A percentile compares a stretch with the other conserved stretches of the same genome.
Evolutionary conservation across 2,329 filamentous ascomycete species (phyloP).

Genomic region (Erysiphe pulchra): DNA sequence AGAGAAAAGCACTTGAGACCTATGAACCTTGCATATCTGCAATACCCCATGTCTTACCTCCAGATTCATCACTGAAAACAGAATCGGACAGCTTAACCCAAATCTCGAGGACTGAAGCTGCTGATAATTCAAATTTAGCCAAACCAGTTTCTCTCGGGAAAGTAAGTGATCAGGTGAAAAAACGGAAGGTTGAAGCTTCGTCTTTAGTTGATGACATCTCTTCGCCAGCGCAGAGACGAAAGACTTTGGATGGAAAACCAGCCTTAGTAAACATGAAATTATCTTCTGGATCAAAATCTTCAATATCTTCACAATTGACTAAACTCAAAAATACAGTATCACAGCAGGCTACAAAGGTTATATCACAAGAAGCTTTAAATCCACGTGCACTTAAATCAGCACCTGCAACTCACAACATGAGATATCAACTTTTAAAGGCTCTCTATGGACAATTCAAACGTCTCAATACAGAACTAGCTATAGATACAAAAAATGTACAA

Average conservation of each 20-base stretch:
- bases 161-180: not conserved
- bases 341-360: conserved; percentile 4
- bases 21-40: too few species aligned
- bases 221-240: not conserved
- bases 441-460: conserved; percentile 40
- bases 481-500: conserved; percentile 22
- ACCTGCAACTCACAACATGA: conserved; percentile 29
- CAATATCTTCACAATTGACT: not conserved
- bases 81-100: not conserved
- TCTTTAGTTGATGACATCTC: not conserved
- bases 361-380: conserved; percentile 30
- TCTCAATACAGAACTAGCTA: conserved; percentile 36
- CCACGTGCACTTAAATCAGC: conserved; percentile 35
- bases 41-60: not conserved
- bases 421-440: conserved; percentile 30
- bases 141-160: not conserved
- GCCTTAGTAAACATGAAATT: not conserved
- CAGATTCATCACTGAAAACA: too few species aligned
- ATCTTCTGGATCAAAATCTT: not conserved
- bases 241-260: not conserved
- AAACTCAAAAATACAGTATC: conserved; percentile 1
- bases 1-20: not conserved
- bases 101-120: not conserved
- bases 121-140: not conserved
- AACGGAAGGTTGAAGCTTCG: not conserved